Evolutionary conservation across 371 early-diverging fungal genomes (phyloP).

Genomic region (Syncephalis fuscata): DNA sequence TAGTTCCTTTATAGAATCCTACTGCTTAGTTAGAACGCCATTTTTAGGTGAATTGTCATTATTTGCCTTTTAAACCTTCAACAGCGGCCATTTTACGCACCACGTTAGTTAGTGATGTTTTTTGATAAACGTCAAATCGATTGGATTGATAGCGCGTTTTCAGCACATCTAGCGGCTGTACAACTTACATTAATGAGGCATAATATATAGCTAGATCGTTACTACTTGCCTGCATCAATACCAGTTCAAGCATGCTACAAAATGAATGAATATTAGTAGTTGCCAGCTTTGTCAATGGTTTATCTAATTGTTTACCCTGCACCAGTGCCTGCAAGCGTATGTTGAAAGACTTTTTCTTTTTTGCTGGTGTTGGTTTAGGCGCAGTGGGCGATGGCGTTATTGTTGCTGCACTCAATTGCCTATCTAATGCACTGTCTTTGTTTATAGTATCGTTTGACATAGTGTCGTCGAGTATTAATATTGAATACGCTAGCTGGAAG

Average conservation of each 20-base stretch:
- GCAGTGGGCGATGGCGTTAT: too few species aligned
- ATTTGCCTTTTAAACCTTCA: constrained; percentile 4
- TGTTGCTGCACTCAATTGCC: too few species aligned
- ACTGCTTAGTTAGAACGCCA: not conserved
- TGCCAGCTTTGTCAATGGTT: not conserved
- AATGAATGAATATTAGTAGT: too few species aligned
- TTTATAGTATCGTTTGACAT: too few species aligned
- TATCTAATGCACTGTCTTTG: too few species aligned
- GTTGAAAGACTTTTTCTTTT: not conserved
- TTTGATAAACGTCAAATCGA: not conserved
- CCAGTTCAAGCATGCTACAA: constrained; percentile 1
- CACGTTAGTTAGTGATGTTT: not conserved
- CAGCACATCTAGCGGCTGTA: constrained; percentile 6
- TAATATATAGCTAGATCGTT: not conserved
- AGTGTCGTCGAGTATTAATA: too few species aligned
- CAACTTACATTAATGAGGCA: not conserved
- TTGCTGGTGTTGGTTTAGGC: too few species aligned
- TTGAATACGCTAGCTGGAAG: too few species aligned
- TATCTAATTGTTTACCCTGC: constrained; percentile 2
- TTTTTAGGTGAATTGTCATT: not conserved
- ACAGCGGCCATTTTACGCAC: not conserved
- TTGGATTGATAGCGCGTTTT: constrained; percentile 4
- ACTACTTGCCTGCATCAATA: constrained; percentile 3
- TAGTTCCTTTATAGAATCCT: constrained; percentile 27
- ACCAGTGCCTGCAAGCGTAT: constrained; percentile 6